These are phyloP conservation scores for Aspergillus intermedius DNA, from an alignment of 2,329 filamentous ascomycete genomes.

Conservation along the genomic window DNA sequence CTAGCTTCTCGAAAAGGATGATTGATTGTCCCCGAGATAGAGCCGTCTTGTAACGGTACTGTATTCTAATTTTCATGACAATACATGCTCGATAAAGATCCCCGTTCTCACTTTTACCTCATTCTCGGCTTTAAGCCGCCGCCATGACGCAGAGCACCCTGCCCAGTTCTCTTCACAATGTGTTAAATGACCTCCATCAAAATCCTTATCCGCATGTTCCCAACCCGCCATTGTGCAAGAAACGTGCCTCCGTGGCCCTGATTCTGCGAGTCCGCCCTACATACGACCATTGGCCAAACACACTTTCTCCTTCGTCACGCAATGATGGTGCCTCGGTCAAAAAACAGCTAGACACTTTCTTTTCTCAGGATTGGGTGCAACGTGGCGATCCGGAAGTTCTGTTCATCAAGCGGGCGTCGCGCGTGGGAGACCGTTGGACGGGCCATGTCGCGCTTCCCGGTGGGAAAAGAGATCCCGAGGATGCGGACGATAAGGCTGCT, in stretches of 20 bases:
- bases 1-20: too few relatives aligned
- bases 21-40: too few relatives aligned
- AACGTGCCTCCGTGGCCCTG: conserved; percentile 60
- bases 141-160: conserved; percentile 6
- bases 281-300: conserved; percentile 47
- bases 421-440: conserved; percentile 62
- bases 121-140: not conserved
- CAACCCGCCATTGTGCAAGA: conserved; percentile 45
- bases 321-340: conserved; percentile 21
- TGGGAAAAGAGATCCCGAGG: conserved; percentile 59
- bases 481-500: conserved; percentile 56
- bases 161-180: conserved; percentile 24
- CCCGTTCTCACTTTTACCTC: not conserved
- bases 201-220: conserved; percentile 39
- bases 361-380: conserved; percentile 58
- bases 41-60: too few relatives aligned
- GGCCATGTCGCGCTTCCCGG: conserved; percentile 63
- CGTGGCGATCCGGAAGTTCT: conserved; percentile 62
- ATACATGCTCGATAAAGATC: too few relatives aligned
- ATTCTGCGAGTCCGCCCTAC: conserved; percentile 57
- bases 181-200: conserved; percentile 26
- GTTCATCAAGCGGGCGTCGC: conserved; percentile 63
- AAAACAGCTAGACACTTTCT: conserved; percentile 51
- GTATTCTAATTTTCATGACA: too few relatives aligned
- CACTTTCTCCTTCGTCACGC: conserved; percentile 10